These are phyloP conservation scores for Fagopyrum esculentum DNA, from an alignment of 148 eudicot genomes.

Conservation along the genomic window DNA sequence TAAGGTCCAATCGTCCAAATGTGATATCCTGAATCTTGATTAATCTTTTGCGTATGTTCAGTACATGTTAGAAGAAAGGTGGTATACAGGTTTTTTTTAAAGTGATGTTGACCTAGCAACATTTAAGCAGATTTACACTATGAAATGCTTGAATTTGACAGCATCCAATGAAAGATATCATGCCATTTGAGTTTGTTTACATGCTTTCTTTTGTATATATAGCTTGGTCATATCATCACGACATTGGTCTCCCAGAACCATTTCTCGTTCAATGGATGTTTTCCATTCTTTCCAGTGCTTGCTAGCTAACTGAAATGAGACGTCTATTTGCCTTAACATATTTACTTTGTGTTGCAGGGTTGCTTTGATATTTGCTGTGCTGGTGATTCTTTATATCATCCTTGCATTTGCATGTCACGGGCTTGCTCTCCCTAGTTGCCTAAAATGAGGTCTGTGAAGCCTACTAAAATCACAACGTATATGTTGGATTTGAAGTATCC, in stretches of 20 bases:
- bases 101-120: not conserved
- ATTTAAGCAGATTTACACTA: not conserved
- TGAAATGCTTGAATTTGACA: not conserved
- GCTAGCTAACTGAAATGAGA: not conserved
- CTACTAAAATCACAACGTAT: not conserved
- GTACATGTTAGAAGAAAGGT: not conserved
- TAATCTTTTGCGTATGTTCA: not conserved
- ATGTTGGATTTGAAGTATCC: not conserved
- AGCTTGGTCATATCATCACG: not conserved
- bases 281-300: not conserved
- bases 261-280: not conserved
- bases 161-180: not conserved
- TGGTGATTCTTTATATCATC: constrained; percentile 66
- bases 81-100: not conserved
- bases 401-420: constrained; percentile 86
- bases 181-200: not conserved
- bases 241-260: not conserved
- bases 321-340: not conserved
- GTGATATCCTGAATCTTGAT: not conserved
- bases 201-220: not conserved
- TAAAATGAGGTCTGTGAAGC: constrained; percentile 13
- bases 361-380: constrained; percentile 54
- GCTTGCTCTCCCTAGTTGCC: constrained; percentile 36
- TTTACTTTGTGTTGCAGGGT: constrained; percentile 41
- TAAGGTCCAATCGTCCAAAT: not conserved